Evolutionary conservation across 768 basidiomycete species (phyloP), one percentile per base, ranked within the genome.

Genomic region (Grammothele lineata): DNA sequence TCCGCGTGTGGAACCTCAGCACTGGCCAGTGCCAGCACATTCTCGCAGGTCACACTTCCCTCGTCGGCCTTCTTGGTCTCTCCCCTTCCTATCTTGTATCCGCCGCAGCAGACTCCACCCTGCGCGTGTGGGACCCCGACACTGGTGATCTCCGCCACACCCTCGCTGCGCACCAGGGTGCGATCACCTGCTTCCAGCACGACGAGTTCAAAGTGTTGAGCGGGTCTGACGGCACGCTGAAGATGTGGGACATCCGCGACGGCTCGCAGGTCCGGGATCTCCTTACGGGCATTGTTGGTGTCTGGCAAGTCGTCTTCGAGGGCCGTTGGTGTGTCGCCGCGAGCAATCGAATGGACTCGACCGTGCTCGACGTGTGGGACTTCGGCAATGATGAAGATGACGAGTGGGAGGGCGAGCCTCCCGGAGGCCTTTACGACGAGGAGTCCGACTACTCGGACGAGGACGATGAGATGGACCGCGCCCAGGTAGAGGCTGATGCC

Each of bases 141-240:
- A 80, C 80, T 1, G 91, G 92, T 45, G 82, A 83, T 48, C 73
- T 90, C 24, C 81, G 78, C 32, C 86, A 93, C 55, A 83, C 85
- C 0, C 78, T 99, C 24, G 83, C 85, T 3, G 92, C 90, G 1
- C 95, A 98, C 64, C 87, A 87, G 5, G 95, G 94, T 18, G 93
- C 95, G n/a, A 98, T 99, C 56, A 98, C 96, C 15, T 99, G 95
- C 69, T 97, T 98, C 76, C 92, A 95, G 66, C 93, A 96, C 56
- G 95, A 98, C 64, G 94, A 98, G 63, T 92, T 90, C 73, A 97
- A 96, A 63, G 91, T 98, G 37, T 76, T 99, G 23, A 91, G 87
- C 59, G 95, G 95, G 11, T 90, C 87, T 12, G 96, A 98, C 57
- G 96, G 96, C 14, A 92, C 89, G 48, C 74, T 99, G 57, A 97